Conservation (phyloP, 257 asterid species). For the Eustoma russellianum region DNA sequence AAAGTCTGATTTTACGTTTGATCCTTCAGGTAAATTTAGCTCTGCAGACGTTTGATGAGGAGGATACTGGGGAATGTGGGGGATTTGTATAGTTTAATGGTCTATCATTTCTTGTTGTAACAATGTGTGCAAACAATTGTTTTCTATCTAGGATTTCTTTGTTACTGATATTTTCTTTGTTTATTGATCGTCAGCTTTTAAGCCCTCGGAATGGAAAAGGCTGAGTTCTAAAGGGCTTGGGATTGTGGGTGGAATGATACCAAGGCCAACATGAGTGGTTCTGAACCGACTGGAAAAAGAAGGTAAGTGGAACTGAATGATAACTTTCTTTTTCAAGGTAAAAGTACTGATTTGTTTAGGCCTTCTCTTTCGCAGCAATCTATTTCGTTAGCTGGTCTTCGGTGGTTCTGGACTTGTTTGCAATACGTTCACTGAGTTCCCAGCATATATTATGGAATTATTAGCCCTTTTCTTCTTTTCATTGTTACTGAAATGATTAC, state of each 20-base stretch:
- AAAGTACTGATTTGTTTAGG: neutral
- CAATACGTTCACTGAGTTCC: neutral
- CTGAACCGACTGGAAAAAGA: slow-evolving; percentile 60
- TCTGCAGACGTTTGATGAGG: slow-evolving; percentile 50
- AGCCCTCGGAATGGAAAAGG: slow-evolving; percentile 49
- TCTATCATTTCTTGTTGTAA: neutral
- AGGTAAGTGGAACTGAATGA: slow-evolving; percentile 26
- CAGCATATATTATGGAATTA: neutral
- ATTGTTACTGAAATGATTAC: too few species aligned
- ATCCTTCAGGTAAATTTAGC: slow-evolving; percentile 31
- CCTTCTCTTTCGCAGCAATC: neutral
- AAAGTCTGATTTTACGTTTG: neutral
- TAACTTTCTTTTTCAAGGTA: neutral
- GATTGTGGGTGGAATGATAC: slow-evolving; percentile 53
- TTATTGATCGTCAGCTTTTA: slow-evolving; percentile 11
- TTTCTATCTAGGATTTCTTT: neutral
- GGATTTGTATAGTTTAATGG: neutral
- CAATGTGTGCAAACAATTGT: too few species aligned
- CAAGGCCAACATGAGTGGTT: slow-evolving; percentile 60
- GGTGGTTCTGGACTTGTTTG: neutral
- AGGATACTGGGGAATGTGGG: slow-evolving; percentile 36
- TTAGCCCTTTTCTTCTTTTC: neutral
- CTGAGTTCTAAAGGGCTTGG: slow-evolving; percentile 69
- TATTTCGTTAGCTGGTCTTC: neutral
- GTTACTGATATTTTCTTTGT: slow-evolving; percentile 1